Evolutionary conservation across 768 basidiomycete genomes (phyloP), one percentile per base, ranked within the genome.

Genomic region (Suillus luteus): DNA sequence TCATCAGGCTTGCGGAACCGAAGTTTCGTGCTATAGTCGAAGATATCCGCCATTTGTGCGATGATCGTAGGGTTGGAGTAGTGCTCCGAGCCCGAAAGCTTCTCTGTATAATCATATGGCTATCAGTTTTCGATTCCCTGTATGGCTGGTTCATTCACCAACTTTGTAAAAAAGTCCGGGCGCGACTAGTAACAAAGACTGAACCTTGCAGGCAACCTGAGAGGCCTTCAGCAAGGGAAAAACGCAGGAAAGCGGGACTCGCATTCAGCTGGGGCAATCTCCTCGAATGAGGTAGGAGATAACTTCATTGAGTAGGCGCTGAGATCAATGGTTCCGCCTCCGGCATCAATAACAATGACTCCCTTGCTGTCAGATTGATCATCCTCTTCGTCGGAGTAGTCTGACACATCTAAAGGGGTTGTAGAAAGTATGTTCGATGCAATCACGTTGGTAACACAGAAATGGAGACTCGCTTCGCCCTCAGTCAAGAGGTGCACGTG

Each of bases 321-420:
- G 33, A 79, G 31, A 59, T 79, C 79, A 17, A 78, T 64, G 6
- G 76, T 80, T 3, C 75, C 75, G 0, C 81, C 79, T 8, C 83
- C 84, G 10, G 80, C 82, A 68, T 85, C 84, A 17, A 84, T 75
- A 6, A 85, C 69, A 22, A 83, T 71, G 5, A 83, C 65, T 0
- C 76, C 76, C 33, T 74, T 64, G 1, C 73, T 72, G 1, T 71
- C 82, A 77, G 66, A 35, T n/a, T 61, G 43, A 9, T 61, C 63
- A 1, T 9, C 60, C 4, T 67, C 59, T 0, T 64, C 63, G 12
- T 55, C 54, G 15, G 11, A 14, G 5, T 55, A 58, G n/a, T 33
- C 65, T 2, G 66, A 11, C 19, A 48, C 60, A 3, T 59, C 40
- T 27, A 61, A 57, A 4, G 66, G 57, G 5, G 63, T 1, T 11